A percentile compares a stretch with the other conserved stretches of the same genome.
Conservation (phyloP, 2,329 filamentous ascomycete genomes). For the Penicillium concentricum region DNA sequence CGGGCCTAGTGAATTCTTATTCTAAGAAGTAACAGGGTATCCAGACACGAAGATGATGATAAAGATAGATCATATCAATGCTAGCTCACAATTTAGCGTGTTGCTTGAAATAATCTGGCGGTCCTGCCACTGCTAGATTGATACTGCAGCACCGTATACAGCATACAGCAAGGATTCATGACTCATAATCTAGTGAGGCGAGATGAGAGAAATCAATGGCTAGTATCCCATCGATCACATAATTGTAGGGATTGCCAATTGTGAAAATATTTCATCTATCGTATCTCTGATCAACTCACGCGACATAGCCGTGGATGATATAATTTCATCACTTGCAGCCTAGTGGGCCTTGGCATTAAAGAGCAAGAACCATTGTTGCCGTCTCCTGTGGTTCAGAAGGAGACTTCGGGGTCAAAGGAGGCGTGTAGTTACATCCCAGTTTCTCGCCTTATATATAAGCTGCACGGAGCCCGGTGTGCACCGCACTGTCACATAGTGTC, state of each 20-base stretch:
- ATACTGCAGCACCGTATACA: too few species aligned
- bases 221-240: too few species aligned
- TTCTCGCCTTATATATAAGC: neutral
- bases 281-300: neutral
- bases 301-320: neutral
- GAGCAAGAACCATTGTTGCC: neutral
- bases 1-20: neutral
- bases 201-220: too few species aligned
- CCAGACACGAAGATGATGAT: neutral
- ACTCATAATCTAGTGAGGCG: too few species aligned
- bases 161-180: too few species aligned
- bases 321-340: neutral
- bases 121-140: too few species aligned
- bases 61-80: neutral
- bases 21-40: neutral
- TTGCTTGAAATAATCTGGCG: too few species aligned
- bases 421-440: neutral
- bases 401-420: neutral
- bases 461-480: neutral
- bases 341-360: neutral
- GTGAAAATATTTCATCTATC: neutral
- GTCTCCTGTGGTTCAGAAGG: neutral
- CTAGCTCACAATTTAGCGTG: too few species aligned
- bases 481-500: neutral
- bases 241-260: too few species aligned